Base-by-base conservation (phyloP, 2,329 filamentous ascomycete genomes). In the Alternaria infectoria region DNA sequence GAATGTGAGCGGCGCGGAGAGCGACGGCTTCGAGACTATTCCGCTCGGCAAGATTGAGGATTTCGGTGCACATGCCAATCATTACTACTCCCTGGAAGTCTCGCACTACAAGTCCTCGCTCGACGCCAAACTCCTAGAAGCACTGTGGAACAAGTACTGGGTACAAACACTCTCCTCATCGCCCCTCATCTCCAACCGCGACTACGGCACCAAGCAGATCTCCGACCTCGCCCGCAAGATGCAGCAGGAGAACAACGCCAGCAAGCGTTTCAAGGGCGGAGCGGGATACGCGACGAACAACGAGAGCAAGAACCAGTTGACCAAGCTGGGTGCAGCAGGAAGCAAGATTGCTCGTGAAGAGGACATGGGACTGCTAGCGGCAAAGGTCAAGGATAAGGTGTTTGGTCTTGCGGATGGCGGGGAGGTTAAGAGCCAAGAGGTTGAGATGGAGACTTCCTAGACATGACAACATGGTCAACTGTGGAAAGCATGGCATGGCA, bases 131-230 rank as follows among this genome's bases (percentile, higher is more conserved):
- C 86, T 99, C 23, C 85, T 99, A 6, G 93, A 96, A 75, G 87
- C 93, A 55, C 85, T 99, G 28, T 98, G 96, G 96, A 97, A 97
- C 84, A 98, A 98, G 81, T 99, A 99, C 85, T 97, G 93, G 96
- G 94, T 97, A 32, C 92, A 96, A 76, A 99, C 96, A 6, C 87
- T 99, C 19, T 96, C 93, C 30, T 93, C 97, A 73, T 96, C 90
- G 71, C 94, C 95, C 21, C 86, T 97, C 5, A 90, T 97, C 73
- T 93, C 93, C 59, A 98, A 97, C 76, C 91, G 94, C 67, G 95
- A 97, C 72, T 99, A 94, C 77, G 91, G 90, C 56, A 97, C 91
- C 74, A 96, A 94, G 80, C 94, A 97, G 81, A 96, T 99, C 81
- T 84, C 90, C 52, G 96, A 99, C 79, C 85, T 98, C 46, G 91